Base-by-base conservation (phyloP, 129 eudicot genomes). In the Pseudognaphalium luteoalbum region DNA sequence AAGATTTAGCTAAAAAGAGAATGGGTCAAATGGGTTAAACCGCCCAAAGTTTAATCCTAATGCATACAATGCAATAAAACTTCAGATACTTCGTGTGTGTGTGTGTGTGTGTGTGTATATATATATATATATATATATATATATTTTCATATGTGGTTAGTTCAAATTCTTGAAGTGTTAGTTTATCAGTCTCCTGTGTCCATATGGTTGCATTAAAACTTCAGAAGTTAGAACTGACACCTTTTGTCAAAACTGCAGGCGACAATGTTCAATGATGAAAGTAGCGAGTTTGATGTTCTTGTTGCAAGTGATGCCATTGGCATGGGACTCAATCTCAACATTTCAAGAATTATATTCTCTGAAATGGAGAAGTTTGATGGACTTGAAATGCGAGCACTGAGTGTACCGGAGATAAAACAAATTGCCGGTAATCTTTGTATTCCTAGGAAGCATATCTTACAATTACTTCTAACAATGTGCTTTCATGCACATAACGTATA, bases 291-390 rank as follows among this genome's bases (percentile, higher is more conserved):
- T 79, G 98, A 91, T 83, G 96, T 94, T 84, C 98, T 94, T 58
- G 98, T 94, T 59, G 97, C 98, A 32, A 94, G 96, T 82, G 98
- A 94, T 84, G 98, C 98, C 77, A 86, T 94, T 81, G 98, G 98
- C 72, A 94, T 94, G 98, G 98, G 98, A 68, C 97, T 94, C 74
- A 94, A 94, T 82, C 91, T 94, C 16, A 94, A 94, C 68, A 94
- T 94, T 72, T 91, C 96, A 60, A 88, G 98, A 84, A 87, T 94
- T 50, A 87, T 94, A 59, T 94, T 94, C 81, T 91, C 98, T 6
- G 87, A 88, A 20, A 66, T 94, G 82, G 72, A 77, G 74, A 94
- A 94, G 75, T 94, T 91, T 81, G 98, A 94, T 83, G 98, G 98
- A 58, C 11, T 80, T 16, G 90, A 85, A 79, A 76, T 70, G 83